Evolutionary conservation across 164 flowering plant genomes (phyloP), one percentile per base, ranked within the genome.

Genomic region (Piper betle): DNA sequence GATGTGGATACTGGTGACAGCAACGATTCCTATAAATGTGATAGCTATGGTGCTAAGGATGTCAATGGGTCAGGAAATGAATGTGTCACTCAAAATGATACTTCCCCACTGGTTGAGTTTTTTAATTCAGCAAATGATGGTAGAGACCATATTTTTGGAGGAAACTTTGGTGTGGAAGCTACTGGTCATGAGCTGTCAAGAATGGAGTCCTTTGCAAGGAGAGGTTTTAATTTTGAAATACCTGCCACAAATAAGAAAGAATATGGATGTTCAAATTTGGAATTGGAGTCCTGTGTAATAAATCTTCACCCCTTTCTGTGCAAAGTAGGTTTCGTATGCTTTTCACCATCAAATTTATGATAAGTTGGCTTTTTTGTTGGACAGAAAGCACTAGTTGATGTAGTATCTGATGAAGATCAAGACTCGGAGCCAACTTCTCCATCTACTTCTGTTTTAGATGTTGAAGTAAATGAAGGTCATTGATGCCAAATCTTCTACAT

Each of bases 361-460:
- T 1, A 55, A 55, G 6, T 19, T 17, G 4, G 6, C 25, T 18
- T 37, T 43, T 58, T 19, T 54, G 40, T 65, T 46, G 4, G 65
- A 67, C 80, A 81, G 85, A 62, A 60, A 62, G 74, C 66, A 42
- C 68, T 68, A 52, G 79, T 63, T 59, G 74, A 77, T 68, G 58
- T 63, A 60, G 55, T 59, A 46, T 72, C 75, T 55, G 77, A 73
- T 69, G 80, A 67, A 39, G 71, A 64, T 64, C 75, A 64, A 42
- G 61, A 74, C 59, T 43, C 64, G 62, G 58, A 55, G 53, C 67
- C 60, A 48, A 65, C 67, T 60, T 54, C 74, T 60, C 55, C 69
- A n/a, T 68, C 75, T 25, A 71, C 66, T 56, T 67, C 73, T 62
- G 60, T 69, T 66, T 73, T 75, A 59, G 78, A 72, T 63, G 41